Percentiles rank a stretch among this genome's conserved stretches.
phyloP scores from a whole-genome alignment of 2,329 filamentous ascomycete genomes.

The Ophiostoma triangulosporum region DNA sequence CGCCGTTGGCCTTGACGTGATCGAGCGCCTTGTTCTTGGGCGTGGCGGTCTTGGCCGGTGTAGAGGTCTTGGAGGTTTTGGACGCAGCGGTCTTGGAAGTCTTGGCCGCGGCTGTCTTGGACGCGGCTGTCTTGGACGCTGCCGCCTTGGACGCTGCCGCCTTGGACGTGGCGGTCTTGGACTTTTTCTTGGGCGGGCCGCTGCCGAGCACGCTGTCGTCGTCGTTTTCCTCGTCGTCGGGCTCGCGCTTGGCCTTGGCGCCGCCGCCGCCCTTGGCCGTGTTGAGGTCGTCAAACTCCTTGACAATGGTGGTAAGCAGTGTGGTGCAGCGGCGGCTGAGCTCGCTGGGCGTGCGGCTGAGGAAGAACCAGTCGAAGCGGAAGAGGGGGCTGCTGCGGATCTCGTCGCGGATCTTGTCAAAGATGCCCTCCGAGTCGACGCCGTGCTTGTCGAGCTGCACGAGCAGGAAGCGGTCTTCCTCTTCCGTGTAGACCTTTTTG shows the following conservation, averaged over 20 bases:
- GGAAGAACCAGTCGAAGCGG: constrained; percentile 98
- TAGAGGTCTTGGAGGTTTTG: neutral
- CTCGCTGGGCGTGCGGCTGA: constrained; percentile 85
- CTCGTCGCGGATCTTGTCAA: constrained; percentile 92
- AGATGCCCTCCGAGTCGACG: constrained; percentile 78
- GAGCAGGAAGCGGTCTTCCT: constrained; percentile 89
- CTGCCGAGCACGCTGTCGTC: constrained; percentile 69
- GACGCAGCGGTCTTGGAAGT: too few relatives aligned
- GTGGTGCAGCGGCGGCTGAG: constrained; percentile 88
- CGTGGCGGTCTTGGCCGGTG: neutral
- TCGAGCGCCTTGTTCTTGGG: constrained; percentile 84
- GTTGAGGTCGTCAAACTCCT: constrained; percentile 72
- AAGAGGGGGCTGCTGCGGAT: constrained; percentile 90
- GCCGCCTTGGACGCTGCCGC: neutral
- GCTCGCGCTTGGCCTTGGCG: constrained; percentile 59
- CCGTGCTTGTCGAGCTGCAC: constrained; percentile 88
- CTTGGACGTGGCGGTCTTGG: constrained; percentile 37
- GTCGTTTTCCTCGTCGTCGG: constrained; percentile 71
- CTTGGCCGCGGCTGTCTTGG: neutral
- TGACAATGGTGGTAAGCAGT: constrained; percentile 81
- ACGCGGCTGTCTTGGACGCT: neutral
- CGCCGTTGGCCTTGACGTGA: constrained; percentile 54
- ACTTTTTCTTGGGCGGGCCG: constrained; percentile 87
- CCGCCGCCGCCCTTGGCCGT: constrained; percentile 40
- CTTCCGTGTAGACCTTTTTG: constrained; percentile 98